Conservation (phyloP, 192 early-diverging fungal species). For the Linnemannia schmuckeri region DNA sequence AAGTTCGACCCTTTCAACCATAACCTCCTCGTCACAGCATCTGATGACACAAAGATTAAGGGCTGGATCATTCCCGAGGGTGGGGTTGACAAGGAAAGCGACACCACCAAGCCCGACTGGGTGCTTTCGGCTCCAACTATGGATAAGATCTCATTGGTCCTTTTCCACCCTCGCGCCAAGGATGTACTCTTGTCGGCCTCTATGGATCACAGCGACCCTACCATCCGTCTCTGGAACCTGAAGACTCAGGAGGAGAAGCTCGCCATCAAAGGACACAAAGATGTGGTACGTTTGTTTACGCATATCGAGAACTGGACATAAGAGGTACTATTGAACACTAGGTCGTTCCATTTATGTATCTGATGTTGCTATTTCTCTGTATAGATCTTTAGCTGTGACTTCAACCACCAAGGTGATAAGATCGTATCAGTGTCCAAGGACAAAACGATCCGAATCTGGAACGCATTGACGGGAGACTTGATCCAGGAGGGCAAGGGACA, state of each 20-base stretch:
- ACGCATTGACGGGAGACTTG: constrained; percentile 68
- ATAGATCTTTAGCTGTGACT: constrained; percentile 63
- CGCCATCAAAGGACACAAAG: constrained; percentile 48
- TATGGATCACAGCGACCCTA: constrained; percentile 63
- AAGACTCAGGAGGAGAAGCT: constrained; percentile 53
- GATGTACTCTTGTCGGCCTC: constrained; percentile 73
- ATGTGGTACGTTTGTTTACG: constrained; percentile 26
- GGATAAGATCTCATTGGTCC: constrained; percentile 65
- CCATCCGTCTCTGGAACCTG: constrained; percentile 72
- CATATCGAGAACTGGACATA: too few relatives aligned
- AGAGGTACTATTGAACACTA: too few relatives aligned
- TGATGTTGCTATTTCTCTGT: background rate
- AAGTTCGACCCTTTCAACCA: constrained; percentile 81
- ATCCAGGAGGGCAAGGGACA: constrained; percentile 72
- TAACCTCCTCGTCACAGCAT: constrained; percentile 66
- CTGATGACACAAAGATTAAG: constrained; percentile 75
- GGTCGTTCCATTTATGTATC: background rate
- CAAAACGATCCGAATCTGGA: constrained; percentile 77
- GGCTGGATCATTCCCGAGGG: constrained; percentile 68
- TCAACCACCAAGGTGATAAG: constrained; percentile 74
- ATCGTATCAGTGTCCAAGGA: constrained; percentile 78
- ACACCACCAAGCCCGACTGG: constrained; percentile 44
- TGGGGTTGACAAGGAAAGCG: constrained; percentile 66
- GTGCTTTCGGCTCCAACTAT: constrained; percentile 52
- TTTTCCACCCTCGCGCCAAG: constrained; percentile 71